These are phyloP conservation scores for Colletotrichum higginsianum DNA, from an alignment of 2,329 filamentous ascomycete genomes.

Conservation along the genomic window DNA sequence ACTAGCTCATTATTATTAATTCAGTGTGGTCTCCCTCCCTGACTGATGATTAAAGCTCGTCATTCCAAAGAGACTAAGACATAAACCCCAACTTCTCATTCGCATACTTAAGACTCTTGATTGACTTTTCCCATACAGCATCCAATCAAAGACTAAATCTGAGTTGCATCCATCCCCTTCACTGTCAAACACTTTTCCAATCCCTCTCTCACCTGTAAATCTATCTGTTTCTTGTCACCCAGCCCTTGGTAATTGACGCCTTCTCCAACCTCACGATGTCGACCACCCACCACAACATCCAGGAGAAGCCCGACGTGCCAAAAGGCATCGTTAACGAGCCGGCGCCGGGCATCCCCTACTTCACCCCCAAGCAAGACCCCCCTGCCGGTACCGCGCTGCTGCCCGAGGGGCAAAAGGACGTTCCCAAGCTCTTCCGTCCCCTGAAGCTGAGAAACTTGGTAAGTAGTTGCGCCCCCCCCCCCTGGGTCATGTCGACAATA, in stretches of 20 bases:
- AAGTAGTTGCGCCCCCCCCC: conserved; percentile 47
- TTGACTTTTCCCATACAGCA: too few relatives aligned
- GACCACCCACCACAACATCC: conserved; percentile 7
- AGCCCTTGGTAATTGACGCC: too few relatives aligned
- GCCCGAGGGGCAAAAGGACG: not conserved
- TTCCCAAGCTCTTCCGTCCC: conserved; percentile 56
- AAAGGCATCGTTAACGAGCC: not conserved
- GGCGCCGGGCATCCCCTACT: conserved; percentile 1
- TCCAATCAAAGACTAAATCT: too few relatives aligned
- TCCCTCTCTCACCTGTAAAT: too few relatives aligned
- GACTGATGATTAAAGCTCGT: too few relatives aligned
- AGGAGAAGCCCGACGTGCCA: not conserved
- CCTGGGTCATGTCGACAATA: not conserved
- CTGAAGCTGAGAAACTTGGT: conserved; percentile 59
- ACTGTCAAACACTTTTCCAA: too few relatives aligned
- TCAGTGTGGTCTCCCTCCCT: accelerated
- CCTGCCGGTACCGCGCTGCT: conserved; percentile 11
- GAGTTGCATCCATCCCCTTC: too few relatives aligned
- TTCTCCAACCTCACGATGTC: not conserved
- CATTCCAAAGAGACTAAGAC: not conserved
- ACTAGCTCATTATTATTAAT: not conserved
- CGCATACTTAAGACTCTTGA: too few relatives aligned
- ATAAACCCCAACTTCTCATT: too few relatives aligned
- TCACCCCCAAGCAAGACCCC: conserved; percentile 7
- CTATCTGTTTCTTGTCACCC: too few relatives aligned